A percentile compares a stretch with the other conserved stretches of the same genome.
Conservation (phyloP, 2,329 filamentous ascomycete genomes). For the Penicillium corylophilum region DNA sequence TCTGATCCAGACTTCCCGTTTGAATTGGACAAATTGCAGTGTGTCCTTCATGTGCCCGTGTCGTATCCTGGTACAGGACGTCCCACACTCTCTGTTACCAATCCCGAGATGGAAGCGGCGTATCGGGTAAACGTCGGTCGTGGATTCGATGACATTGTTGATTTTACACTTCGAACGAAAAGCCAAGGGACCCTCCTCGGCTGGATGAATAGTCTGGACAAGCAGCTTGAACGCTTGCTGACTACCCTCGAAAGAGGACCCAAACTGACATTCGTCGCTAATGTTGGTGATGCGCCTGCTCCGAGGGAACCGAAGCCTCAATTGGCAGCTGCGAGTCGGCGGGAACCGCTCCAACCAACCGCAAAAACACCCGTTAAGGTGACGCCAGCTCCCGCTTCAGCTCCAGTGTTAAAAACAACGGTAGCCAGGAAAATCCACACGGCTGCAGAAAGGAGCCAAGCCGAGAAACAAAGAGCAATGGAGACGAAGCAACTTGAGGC, state of each 20-base stretch:
- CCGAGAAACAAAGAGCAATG: slow-evolving; percentile 61
- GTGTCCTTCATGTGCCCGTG: slow-evolving; percentile 63
- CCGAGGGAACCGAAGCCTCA: slow-evolving; percentile 29
- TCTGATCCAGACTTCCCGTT: slow-evolving; percentile 85
- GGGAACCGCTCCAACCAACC: slow-evolving; percentile 1
- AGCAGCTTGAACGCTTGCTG: slow-evolving; percentile 67
- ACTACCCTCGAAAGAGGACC: slow-evolving; percentile 69
- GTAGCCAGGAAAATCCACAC: slow-evolving; percentile 54
- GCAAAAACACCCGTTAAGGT: not conserved
- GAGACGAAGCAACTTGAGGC: slow-evolving; percentile 74
- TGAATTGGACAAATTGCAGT: slow-evolving; percentile 68
- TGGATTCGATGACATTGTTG: slow-evolving; percentile 67
- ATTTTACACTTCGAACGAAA: slow-evolving; percentile 49
- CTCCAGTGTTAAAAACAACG: slow-evolving; percentile 2
- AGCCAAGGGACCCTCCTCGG: slow-evolving; percentile 58
- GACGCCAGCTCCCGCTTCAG: not conserved
- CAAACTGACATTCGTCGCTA: slow-evolving; percentile 67
- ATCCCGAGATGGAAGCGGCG: slow-evolving; percentile 68
- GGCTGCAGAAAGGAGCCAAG: slow-evolving; percentile 59
- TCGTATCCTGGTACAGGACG: slow-evolving; percentile 58
- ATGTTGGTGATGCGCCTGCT: slow-evolving; percentile 44
- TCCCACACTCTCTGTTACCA: slow-evolving; percentile 63
- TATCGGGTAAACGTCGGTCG: slow-evolving; percentile 75
- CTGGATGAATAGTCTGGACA: slow-evolving; percentile 69
- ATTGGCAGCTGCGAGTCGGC: slow-evolving; percentile 1